Base-by-base conservation (phyloP, 2,329 filamentous ascomycete genomes). In the Metarhizium sp. region DNA sequence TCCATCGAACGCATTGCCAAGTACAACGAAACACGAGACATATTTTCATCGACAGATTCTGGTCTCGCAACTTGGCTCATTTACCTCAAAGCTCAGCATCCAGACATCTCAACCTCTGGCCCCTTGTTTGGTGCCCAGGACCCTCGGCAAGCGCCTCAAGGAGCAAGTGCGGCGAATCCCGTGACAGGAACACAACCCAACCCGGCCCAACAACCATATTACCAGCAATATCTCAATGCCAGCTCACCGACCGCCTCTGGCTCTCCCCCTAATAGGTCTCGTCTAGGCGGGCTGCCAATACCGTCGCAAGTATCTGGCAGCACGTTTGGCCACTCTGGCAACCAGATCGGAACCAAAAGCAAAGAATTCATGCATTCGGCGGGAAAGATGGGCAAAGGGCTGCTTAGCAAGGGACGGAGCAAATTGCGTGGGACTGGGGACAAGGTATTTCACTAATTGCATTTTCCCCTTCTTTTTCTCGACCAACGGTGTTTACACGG, bases 301-400 rank as follows among this genome's bases (percentile, higher is more conserved):
- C 64, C 73, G 20, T 67, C 70, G 49, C 72, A 75, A 55, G 72
- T 73, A 51, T 65, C 71, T 34, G 64, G 70, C 51, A 74, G 73
- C 64, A 70, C 74, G 40, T 78, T 82, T 61, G 77, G 76, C 46
- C 74, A 78, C 57, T 81, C 81, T 51, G 73, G 79, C 58, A 76
- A 80, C 60, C 83, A 87, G 65, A 82, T 92, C 68, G 87, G 90
- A 62, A 81, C 85, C 43, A 92, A 92, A 75, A 86, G 92, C 68
- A 96, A 96, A 74, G 91, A 95, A 64, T 75, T 96, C 32, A 79
- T 96, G 67, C 88, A 94, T 61, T 86, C 87, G 25, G 92, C 92
- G 54, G 90, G 90, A 53, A 91, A 90, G 67, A 90, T 90, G 57
- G 91, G 92, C 51, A 96, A 96, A 75, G 92, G 92, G 53, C 72